Evolutionary conservation across 495 filamentous ascomycete genomes (phyloP), one percentile per base, ranked within the genome.

Genomic region (Acidomyces sp.): DNA sequence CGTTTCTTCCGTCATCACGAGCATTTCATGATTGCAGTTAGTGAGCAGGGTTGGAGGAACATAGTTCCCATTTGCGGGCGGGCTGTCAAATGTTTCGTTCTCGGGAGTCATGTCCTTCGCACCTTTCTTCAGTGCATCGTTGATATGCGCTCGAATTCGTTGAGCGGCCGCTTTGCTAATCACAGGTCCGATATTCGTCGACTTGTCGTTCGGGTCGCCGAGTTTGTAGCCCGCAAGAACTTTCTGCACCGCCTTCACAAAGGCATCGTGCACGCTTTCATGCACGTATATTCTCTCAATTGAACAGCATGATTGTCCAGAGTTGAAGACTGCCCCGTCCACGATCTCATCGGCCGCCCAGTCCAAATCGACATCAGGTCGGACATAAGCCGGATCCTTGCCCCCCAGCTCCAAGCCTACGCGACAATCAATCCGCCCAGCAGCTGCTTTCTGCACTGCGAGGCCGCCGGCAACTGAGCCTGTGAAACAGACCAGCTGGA

Each of bases 281-380:
- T 87, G 78, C 2, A 94, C 90, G 49, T 96, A 96, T 5, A 97
- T 76, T 19, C 90, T 71, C 64, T 95, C 90, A 35, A 96, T 71
- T 4, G 81, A 77, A 61, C 90, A 96, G 66, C 90, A 97, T 52
- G 85, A 93, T 60, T 97, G 90, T 16, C 90, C 90, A 22, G 84
- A 92, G 62, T 95, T 97, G 68, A 95, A 97, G 27, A 97, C 66
- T 3, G 87, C 85, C 3, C 88, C 85, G 52, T 94, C 87, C 21
- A 93, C 82, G 43, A 94, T 84, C 60, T 93, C 84, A 52, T 82
- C 84, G 1, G 87, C 87, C 0, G 80, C 87, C 87, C 85, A 93
- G 21, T 72, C 71, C 16, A 92, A 60, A 55, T 94, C 83, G 1
- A 93, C 84, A 57, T 95, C 88, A 10, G 67, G 71, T 37, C 86